Evolutionary conservation across 2,329 filamentous ascomycete genomes (phyloP).

Genomic region (Septoria petroselini): DNA sequence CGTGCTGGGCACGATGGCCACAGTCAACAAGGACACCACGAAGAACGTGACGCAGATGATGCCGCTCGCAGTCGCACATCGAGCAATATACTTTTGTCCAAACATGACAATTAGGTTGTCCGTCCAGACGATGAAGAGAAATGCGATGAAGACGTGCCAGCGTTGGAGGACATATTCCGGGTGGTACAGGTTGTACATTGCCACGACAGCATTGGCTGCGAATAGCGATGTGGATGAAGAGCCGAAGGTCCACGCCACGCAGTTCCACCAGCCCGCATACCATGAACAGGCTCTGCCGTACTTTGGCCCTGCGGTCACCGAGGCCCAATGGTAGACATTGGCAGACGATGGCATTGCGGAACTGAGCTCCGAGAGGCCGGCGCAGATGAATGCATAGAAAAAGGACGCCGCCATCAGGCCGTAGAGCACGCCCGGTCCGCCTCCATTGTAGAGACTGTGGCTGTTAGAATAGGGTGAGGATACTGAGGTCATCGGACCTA

Average conservation of each 20-base stretch:
- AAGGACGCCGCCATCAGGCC: constrained; percentile 49
- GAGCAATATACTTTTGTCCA: constrained; percentile 54
- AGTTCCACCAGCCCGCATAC: constrained; percentile 53
- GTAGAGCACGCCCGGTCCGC: constrained; percentile 47
- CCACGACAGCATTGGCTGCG: constrained; percentile 46
- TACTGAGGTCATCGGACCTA: constrained; percentile 26
- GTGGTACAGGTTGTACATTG: constrained; percentile 51
- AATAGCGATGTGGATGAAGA: constrained; percentile 45
- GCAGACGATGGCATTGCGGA: constrained; percentile 38
- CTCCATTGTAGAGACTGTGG: constrained; percentile 46
- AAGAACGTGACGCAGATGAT: constrained; percentile 51
- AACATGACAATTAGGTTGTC: constrained; percentile 51
- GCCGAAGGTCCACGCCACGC: constrained; percentile 51
- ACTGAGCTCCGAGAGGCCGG: constrained; percentile 52
- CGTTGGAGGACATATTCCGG: constrained; percentile 45
- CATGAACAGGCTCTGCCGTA: constrained; percentile 50
- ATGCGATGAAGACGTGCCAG: constrained; percentile 53
- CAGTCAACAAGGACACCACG: constrained; percentile 55
- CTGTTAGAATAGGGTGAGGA: neutral
- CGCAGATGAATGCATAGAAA: constrained; percentile 52
- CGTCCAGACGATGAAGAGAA: constrained; percentile 49
- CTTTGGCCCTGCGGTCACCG: constrained; percentile 47
- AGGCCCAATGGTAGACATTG: constrained; percentile 54
- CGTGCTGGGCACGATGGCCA: constrained; percentile 53
- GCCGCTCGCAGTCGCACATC: constrained; percentile 53